Evolutionary conservation across 2,329 filamentous ascomycete species (phyloP).

Genomic region (Aureobasidium sp.): DNA sequence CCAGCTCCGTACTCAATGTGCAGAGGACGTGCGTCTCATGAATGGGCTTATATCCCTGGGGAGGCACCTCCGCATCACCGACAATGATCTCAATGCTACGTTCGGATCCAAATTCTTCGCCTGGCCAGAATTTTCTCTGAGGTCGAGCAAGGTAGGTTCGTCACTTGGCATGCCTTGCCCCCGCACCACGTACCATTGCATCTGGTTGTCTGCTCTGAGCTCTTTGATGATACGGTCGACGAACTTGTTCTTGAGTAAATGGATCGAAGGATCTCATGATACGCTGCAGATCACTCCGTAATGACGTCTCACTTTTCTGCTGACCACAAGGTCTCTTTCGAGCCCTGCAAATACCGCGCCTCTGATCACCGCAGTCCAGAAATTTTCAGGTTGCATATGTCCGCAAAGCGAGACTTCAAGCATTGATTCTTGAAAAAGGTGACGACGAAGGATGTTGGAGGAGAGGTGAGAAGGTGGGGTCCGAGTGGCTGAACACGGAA

Average conservation of each 20-base stretch:
- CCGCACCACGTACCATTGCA: conserved; percentile 71
- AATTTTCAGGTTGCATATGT: conserved; percentile 62
- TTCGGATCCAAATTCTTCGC: too few relatives aligned
- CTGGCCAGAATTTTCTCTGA: background rate
- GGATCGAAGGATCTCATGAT: conserved; percentile 63
- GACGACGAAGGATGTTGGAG: too few relatives aligned
- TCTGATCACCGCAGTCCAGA: conserved; percentile 71
- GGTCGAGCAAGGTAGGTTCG: background rate
- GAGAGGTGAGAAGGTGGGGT: too few relatives aligned
- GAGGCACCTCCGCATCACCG: background rate
- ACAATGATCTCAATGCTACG: background rate
- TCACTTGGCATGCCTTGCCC: background rate
- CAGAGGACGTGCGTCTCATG: conserved; percentile 54
- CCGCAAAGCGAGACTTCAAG: conserved; percentile 62
- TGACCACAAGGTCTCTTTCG: conserved; percentile 51
- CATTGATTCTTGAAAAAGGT: too few relatives aligned
- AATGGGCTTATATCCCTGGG: conserved; percentile 31
- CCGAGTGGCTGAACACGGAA: too few relatives aligned
- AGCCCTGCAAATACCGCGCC: conserved; percentile 69
- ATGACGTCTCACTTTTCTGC: conserved; percentile 13
- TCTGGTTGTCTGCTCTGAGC: conserved; percentile 76
- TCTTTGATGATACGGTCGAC: conserved; percentile 75
- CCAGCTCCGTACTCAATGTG: conserved; percentile 69
- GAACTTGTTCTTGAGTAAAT: conserved; percentile 65
- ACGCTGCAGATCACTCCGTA: background rate